Evolutionary conservation across 441 rosid genomes (phyloP).

Genomic region (Metrosideros polymorpha): DNA sequence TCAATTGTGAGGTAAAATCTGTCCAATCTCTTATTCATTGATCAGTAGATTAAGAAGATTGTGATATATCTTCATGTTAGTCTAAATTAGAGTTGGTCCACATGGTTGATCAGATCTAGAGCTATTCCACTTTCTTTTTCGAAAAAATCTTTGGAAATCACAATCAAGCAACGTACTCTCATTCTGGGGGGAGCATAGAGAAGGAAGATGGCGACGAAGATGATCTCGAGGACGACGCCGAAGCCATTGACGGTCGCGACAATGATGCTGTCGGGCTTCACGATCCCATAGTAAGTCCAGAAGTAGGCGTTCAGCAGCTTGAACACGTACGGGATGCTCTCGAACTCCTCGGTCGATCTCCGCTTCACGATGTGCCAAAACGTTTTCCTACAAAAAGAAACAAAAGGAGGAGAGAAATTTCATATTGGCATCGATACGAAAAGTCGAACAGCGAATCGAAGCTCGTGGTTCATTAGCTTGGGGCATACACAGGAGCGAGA

Average conservation of each 20-base stretch:
- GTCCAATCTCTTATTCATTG: background rate
- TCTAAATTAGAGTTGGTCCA: background rate
- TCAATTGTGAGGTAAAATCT: no score
- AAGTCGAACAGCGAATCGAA: background rate
- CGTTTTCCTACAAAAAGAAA: conserved; percentile 25
- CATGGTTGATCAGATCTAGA: background rate
- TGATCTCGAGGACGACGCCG: conserved; percentile 45
- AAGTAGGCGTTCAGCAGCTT: conserved; percentile 45
- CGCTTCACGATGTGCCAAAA: conserved; percentile 45
- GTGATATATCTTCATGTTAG: background rate
- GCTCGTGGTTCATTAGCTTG: background rate
- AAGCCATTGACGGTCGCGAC: conserved; percentile 73
- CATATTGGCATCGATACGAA: background rate
- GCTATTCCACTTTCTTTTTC: background rate
- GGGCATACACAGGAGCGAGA: conserved; percentile 70
- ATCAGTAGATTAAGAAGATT: background rate
- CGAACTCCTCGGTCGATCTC: conserved; percentile 60
- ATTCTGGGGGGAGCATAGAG: conserved; percentile 35
- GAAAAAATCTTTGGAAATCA: background rate
- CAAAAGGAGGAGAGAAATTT: background rate
- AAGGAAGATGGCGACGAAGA: conserved; percentile 44
- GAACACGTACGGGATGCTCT: conserved; percentile 71
- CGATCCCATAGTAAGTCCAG: conserved; percentile 80
- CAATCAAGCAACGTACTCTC: conserved; percentile 21
- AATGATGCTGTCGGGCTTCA: conserved; percentile 48